Conservation (phyloP, 768 basidiomycete species). For the Glaciozyma antarctica region DNA sequence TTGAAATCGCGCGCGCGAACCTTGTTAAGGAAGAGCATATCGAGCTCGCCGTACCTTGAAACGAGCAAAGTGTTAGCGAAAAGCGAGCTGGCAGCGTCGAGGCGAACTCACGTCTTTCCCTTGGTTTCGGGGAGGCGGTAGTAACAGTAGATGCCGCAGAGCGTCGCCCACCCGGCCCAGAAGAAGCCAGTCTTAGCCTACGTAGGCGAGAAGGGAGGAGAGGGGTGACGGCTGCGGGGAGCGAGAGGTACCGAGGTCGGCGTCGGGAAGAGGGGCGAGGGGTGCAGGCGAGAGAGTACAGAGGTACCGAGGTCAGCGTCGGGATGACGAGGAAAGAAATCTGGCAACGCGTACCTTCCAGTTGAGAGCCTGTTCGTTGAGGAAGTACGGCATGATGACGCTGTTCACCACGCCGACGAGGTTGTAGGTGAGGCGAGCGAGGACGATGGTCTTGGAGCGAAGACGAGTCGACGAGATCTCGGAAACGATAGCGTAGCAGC, state of each 20-base stretch:
- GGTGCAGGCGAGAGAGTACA: too few relatives aligned
- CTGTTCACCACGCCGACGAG: constrained; percentile 31
- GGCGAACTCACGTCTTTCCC: constrained; percentile 21
- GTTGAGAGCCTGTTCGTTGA: neutral
- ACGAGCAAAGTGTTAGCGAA: neutral
- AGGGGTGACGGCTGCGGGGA: too few relatives aligned
- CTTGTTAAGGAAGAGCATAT: constrained; percentile 40
- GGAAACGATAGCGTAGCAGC: constrained; percentile 35
- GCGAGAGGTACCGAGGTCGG: too few relatives aligned
- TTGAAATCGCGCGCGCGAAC: constrained; percentile 37
- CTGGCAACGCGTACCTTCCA: neutral
- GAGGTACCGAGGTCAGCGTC: too few relatives aligned
- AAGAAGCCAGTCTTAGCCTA: constrained; percentile 35
- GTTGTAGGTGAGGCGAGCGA: constrained; percentile 24
- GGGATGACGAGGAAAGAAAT: too few relatives aligned
- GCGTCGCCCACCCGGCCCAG: constrained; percentile 29
- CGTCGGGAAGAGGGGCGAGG: too few relatives aligned
- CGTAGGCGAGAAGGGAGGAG: neutral
- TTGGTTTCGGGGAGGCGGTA: constrained; percentile 35
- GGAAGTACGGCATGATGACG: constrained; percentile 27
- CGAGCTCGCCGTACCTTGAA: constrained; percentile 37
- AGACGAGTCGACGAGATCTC: constrained; percentile 39
- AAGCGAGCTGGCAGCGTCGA: constrained; percentile 12
- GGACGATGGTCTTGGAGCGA: constrained; percentile 39
- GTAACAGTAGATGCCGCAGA: constrained; percentile 15